Conservation (phyloP, 2,329 filamentous ascomycete genomes). For the Fusarium stilboides region DNA sequence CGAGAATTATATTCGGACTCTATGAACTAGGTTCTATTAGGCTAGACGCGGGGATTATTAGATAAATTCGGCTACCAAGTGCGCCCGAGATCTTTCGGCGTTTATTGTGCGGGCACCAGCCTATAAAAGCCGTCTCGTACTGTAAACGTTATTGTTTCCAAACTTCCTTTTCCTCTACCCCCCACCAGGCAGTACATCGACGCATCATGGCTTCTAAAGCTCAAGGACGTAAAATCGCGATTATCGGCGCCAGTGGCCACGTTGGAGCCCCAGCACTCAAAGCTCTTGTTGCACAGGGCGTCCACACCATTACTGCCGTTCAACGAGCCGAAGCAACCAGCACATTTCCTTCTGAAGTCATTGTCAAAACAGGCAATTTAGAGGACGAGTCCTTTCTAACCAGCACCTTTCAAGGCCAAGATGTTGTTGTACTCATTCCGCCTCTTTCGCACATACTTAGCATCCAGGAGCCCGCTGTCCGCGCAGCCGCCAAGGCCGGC, state of each 20-base stretch:
- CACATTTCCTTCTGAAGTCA: slow-evolving; percentile 2
- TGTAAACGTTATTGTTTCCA: too few species aligned
- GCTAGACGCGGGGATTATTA: too few species aligned
- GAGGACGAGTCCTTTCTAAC: slow-evolving; percentile 21
- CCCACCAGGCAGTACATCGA: too few species aligned
- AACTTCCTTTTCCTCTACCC: neutral
- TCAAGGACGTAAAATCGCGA: slow-evolving; percentile 23
- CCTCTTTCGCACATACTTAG: slow-evolving; percentile 26
- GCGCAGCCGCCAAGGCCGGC: slow-evolving; percentile 13
- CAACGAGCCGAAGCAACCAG: slow-evolving; percentile 24
- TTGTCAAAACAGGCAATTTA: slow-evolving; percentile 16
- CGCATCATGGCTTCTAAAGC: slow-evolving; percentile 3
- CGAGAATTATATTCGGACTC: too few species aligned
- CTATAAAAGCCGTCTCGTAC: too few species aligned
- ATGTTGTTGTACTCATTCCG: slow-evolving; percentile 23
- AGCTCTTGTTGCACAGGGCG: slow-evolving; percentile 9
- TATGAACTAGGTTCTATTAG: too few species aligned
- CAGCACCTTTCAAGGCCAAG: slow-evolving; percentile 14
- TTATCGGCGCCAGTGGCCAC: slow-evolving; percentile 21
- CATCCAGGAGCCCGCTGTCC: slow-evolving; percentile 29
- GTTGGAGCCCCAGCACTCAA: slow-evolving; percentile 10
- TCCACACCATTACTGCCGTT: slow-evolving; percentile 26
- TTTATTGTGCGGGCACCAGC: too few species aligned
- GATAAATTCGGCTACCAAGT: too few species aligned
- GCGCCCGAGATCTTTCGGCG: too few species aligned